Evolutionary conservation across 2,329 filamentous ascomycete genomes (phyloP), one percentile per base, ranked within the genome.

Genomic region (Trichothecium roseum): DNA sequence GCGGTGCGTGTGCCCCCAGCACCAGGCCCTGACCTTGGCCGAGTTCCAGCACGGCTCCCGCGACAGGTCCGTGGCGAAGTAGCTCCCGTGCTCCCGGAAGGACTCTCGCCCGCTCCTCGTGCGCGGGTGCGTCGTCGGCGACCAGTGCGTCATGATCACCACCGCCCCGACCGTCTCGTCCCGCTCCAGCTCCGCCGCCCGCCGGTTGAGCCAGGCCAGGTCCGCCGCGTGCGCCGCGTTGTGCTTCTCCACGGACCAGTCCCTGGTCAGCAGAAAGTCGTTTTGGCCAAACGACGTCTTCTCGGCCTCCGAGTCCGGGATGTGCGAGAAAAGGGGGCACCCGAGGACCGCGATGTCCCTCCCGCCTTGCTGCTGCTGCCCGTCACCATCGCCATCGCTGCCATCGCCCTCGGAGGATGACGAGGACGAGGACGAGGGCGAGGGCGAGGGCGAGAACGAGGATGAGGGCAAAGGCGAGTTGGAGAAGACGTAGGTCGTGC

Each of bases 1-100:
- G 42, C 53, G 65, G 42, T 69, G 64, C 10, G 65, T 69, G 40
- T 70, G 65, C 1, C 66, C 64, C 48, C 68, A 69, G 0, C 55
- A 64, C 66, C 64, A 71, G 0, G 63, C 18, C 44, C 50, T 59
- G n/a, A 68, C 62, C 2, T 39, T 45, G 0, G 15, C 17, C 18
- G 43, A 55, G 2, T 5, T 45, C 46, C 57, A 69, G 42, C 59
- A 66, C 4, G 4, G 2, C 40, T 64, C 49, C 0, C 18, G 17
- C 0, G 46, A 45, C 26, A 69, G 37, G 37, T 69, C 59, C 0
- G 61, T 66, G 0, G 52, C 49, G 40, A 69, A 68, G 10, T 24
- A 4, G 44, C 56, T 2, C 49, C 46, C 2, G 28, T 33, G 4
- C 56, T 51, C 0, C 20, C 6, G 10, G 20, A 24, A 24, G 6